Evolutionary conservation across 805 yeast species (phyloP).

Genomic region (Suhomyces sp.): DNA sequence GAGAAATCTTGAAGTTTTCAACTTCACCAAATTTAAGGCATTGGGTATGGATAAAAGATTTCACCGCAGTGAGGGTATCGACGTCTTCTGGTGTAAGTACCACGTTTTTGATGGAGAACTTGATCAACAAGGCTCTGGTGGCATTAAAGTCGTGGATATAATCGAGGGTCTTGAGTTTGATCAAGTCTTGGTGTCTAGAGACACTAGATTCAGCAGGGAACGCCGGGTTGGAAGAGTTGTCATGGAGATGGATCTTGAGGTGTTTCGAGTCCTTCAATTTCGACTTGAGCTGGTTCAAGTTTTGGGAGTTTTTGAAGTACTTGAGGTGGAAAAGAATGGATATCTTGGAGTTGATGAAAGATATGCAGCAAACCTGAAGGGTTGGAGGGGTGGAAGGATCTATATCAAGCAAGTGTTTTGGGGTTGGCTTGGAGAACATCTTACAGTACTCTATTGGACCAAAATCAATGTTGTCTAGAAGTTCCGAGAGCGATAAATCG

Average conservation of each 20-base stretch:
- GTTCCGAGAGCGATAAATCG: constrained; percentile 24
- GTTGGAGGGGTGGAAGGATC: constrained; percentile 12
- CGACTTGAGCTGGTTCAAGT: constrained; percentile 23
- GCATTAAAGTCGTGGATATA: constrained; percentile 40
- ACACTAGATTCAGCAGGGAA: not conserved
- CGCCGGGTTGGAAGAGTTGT: constrained; percentile 8
- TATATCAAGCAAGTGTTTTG: constrained; percentile 11
- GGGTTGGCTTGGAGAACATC: constrained; percentile 32
- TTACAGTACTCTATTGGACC: constrained; percentile 65
- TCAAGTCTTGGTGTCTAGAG: constrained; percentile 26
- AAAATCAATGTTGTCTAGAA: constrained; percentile 46
- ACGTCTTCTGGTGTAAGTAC: constrained; percentile 9
- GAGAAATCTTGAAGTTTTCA: constrained; percentile 26
- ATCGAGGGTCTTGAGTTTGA: constrained; percentile 40
- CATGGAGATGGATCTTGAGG: constrained; percentile 30
- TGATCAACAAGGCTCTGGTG: constrained; percentile 30
- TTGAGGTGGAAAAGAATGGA: constrained; percentile 33
- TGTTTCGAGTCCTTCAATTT: constrained; percentile 23
- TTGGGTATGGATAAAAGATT: constrained; percentile 23
- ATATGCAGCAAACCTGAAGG: constrained; percentile 31
- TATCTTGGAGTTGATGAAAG: constrained; percentile 35
- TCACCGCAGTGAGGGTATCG: constrained; percentile 4
- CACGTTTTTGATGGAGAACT: constrained; percentile 8
- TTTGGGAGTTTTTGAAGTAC: constrained; percentile 24
- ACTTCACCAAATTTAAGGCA: constrained; percentile 41